Evolutionary conservation across 345 rosid species (phyloP), one percentile per base, ranked within the genome.

Genomic region (Eucalyptus globulus): DNA sequence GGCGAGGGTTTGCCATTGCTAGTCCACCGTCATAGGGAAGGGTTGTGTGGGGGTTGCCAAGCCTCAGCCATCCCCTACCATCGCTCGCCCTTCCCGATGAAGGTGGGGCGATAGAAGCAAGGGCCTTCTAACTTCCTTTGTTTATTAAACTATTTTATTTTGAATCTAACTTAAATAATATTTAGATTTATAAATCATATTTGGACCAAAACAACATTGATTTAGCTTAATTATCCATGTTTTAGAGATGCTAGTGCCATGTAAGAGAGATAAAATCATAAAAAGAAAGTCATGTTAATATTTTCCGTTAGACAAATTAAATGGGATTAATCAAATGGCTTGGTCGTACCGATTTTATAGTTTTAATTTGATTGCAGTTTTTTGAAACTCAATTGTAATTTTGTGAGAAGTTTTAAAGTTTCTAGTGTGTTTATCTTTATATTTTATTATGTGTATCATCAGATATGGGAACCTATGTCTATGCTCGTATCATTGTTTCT

Each of bases 391-490:
- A 56, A 24, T 56, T 56, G 3, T 56, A 56, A 0, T 56, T 56
- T 24, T 10, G 12, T 24, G 14, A 56, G 0, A 24, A 24, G 0
- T 56, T 26, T 56, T 22, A 0, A 24, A 0, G 5, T 11, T 56
- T 56, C 0, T 1, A 26, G 0, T 56, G 3, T 0, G 14, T 13
- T 56, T 56, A 56, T 56, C 62, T 22, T 26, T 56, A 9, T 60
- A 0, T 60, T 60, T 60, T 26, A 11, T 11, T 11, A 60, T 60
- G 31, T 6, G 69, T 13, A 27, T 62, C 31, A 14, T 14, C 34
- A 13, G 29, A 62, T 6, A 62, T 62, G 8, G 69, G 31, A 62
- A 29, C 69, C 16, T 62, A 62, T 62, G 16, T 60, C 31, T 29
- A 62, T 29, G 69, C 69, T 56, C 0, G 1, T 19, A 56, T 56